Percentiles rank a stretch among this genome's conserved stretches.
phyloP scores from a whole-genome alignment of 768 basidiomycete species.

The Leucocoprinus sp. region DNA sequence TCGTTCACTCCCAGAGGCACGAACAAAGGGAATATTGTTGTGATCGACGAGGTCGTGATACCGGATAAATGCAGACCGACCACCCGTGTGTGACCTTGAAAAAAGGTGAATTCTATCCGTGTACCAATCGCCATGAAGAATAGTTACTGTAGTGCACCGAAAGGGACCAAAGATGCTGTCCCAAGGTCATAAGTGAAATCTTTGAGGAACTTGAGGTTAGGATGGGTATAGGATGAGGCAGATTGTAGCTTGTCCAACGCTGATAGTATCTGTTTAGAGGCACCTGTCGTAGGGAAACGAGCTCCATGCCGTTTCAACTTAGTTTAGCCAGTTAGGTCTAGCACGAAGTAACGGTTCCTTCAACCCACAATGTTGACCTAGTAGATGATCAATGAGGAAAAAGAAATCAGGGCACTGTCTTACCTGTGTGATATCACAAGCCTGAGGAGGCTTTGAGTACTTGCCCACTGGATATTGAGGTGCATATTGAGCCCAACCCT shows the following conservation, averaged over 20 bases:
- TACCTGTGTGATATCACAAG: slow-evolving; percentile 53
- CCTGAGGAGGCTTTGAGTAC: slow-evolving; percentile 37
- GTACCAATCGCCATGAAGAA: not conserved
- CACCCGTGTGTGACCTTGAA: slow-evolving; percentile 35
- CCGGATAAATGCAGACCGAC: slow-evolving; percentile 40
- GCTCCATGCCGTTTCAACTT: slow-evolving; percentile 79
- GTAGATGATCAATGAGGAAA: not conserved
- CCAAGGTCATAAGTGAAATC: slow-evolving; percentile 55
- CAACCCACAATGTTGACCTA: slow-evolving; percentile 10
- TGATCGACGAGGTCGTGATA: slow-evolving; percentile 41
- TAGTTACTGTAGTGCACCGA: slow-evolving; percentile 57
- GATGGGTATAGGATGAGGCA: slow-evolving; percentile 35
- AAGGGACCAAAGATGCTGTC: slow-evolving; percentile 46
- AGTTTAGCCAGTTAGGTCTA: not conserved
- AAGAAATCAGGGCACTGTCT: no score
- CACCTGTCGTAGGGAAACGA: slow-evolving; percentile 57
- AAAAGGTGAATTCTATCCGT: not conserved
- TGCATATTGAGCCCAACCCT: slow-evolving; percentile 53
- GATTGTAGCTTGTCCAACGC: slow-evolving; percentile 48
- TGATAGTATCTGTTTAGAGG: slow-evolving; percentile 31
- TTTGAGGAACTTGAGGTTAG: slow-evolving; percentile 46
- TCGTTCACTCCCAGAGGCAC: slow-evolving; percentile 39
- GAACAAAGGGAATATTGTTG: slow-evolving; percentile 39
- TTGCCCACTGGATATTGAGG: slow-evolving; percentile 43
- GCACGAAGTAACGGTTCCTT: not conserved